Conservation (phyloP, 495 filamentous ascomycete species). For the Amniculicola lignicola region DNA sequence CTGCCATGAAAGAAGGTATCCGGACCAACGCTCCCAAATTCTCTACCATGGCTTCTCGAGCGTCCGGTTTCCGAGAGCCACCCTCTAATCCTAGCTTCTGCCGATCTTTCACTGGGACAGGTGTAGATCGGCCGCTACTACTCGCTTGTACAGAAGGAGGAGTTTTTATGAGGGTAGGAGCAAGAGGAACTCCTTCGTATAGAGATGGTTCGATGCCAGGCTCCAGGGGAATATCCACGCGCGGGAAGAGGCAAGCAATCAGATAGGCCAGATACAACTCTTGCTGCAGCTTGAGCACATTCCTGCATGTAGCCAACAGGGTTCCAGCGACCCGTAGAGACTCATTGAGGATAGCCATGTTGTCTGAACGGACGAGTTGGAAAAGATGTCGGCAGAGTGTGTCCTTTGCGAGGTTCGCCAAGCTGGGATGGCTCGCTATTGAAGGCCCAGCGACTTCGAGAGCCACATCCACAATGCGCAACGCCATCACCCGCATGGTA, state of each 20-base stretch:
- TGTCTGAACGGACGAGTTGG: slow-evolving; percentile 94
- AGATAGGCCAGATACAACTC: slow-evolving; percentile 94
- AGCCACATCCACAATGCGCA: slow-evolving; percentile 95
- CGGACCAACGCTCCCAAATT: slow-evolving; percentile 85
- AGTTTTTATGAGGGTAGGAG: slow-evolving; percentile 80
- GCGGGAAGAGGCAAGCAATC: slow-evolving; percentile 87
- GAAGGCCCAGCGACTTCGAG: slow-evolving; percentile 94
- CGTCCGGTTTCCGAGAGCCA: slow-evolving; percentile 84
- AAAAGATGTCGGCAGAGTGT: slow-evolving; percentile 93
- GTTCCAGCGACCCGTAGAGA: slow-evolving; percentile 90
- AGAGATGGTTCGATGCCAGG: slow-evolving; percentile 84
- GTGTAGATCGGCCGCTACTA: slow-evolving; percentile 81
- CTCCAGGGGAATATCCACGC: slow-evolving; percentile 87
- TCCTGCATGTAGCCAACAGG: slow-evolving; percentile 81
- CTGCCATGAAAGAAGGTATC: slow-evolving; percentile 90
- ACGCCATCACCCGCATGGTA: slow-evolving; percentile 92
- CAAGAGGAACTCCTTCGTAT: slow-evolving; percentile 90
- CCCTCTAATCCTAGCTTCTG: slow-evolving; percentile 93
- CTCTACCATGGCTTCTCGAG: slow-evolving; percentile 97
- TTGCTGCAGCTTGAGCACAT: slow-evolving; percentile 94
- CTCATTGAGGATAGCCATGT: slow-evolving; percentile 86
- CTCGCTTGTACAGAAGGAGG: slow-evolving; percentile 70
- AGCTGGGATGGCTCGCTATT: slow-evolving; percentile 86
- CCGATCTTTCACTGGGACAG: slow-evolving; percentile 88
- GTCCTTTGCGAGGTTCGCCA: slow-evolving; percentile 86